phyloP scores from a whole-genome alignment of 768 basidiomycete genomes.

The Russula olivacea region DNA sequence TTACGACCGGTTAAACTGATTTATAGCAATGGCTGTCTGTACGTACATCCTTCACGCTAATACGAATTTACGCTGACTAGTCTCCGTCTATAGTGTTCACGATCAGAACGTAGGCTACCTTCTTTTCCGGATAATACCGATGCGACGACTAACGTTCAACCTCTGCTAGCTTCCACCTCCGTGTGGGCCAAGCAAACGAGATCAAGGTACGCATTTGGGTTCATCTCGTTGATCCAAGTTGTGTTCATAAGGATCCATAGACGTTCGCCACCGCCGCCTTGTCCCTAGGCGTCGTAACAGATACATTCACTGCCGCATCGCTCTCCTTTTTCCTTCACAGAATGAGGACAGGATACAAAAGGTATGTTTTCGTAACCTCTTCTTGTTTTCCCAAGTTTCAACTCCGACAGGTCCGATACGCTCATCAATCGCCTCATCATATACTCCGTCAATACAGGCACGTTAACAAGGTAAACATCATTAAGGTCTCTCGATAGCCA shows the following conservation, averaged over 20 bases:
- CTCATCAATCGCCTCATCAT: constrained; percentile 50
- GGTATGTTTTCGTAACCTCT: constrained; percentile 30
- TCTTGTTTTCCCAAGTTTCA: not conserved
- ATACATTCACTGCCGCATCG: constrained; percentile 45
- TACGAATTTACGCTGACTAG: not conserved
- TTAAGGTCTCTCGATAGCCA: not conserved
- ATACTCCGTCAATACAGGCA: constrained; percentile 61
- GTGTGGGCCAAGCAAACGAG: constrained; percentile 38
- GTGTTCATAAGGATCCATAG: constrained; percentile 29
- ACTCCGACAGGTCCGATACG: constrained; percentile 44
- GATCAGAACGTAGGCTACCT: constrained; percentile 37
- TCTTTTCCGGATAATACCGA: not conserved
- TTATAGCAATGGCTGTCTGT: constrained; percentile 13
- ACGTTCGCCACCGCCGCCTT: constrained; percentile 44
- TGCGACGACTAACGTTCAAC: not conserved
- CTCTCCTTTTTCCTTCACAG: constrained; percentile 51
- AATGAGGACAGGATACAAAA: constrained; percentile 45
- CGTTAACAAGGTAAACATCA: constrained; percentile 47
- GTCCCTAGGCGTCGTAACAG: constrained; percentile 44
- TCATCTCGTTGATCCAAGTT: not conserved
- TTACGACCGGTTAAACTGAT: too few species aligned
- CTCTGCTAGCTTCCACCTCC: constrained; percentile 35
- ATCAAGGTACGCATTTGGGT: constrained; percentile 41
- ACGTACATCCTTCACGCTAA: not conserved
- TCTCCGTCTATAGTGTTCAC: constrained; percentile 36